Evolutionary conservation across 352 stramenopile genomes (phyloP).

Genomic region (Phytophthora aleatoria): DNA sequence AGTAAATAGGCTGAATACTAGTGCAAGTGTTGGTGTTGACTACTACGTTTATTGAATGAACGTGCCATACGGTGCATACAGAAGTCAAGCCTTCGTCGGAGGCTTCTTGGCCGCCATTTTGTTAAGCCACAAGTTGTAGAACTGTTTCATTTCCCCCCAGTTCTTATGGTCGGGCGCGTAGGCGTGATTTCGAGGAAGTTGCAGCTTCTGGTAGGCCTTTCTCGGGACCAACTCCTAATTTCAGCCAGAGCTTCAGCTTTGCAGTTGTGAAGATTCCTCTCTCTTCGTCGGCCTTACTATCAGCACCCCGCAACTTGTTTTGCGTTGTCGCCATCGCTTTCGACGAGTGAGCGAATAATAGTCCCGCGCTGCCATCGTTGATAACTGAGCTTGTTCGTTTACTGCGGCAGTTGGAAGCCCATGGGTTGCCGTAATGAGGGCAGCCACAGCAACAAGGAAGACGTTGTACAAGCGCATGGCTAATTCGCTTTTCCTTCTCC

Average conservation of each 20-base stretch:
- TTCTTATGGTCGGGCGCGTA: background rate
- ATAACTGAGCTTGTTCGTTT: background rate
- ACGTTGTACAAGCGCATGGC: background rate
- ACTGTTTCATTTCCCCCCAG: background rate
- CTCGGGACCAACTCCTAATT: background rate
- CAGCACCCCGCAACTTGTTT: background rate
- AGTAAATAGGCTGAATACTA: constrained; percentile 33
- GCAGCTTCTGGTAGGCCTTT: constrained; percentile 1
- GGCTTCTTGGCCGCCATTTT: constrained; percentile 2
- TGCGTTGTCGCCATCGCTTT: background rate
- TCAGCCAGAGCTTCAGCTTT: background rate
- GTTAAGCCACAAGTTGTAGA: constrained; percentile 3
- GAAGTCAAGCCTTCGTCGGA: background rate
- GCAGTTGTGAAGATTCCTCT: background rate
- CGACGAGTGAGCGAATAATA: background rate
- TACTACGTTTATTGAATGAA: background rate
- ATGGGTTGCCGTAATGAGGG: background rate
- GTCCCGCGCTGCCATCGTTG: background rate
- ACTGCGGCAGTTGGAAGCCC: background rate
- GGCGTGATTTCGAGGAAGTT: background rate
- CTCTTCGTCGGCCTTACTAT: background rate
- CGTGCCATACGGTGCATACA: background rate
- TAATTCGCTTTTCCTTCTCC: background rate
- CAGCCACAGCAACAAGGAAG: background rate
- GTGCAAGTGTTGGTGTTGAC: constrained; percentile 10